phyloP scores from a whole-genome alignment of 2,329 filamentous ascomycete genomes.

The Westerdykella aurantiaca region DNA sequence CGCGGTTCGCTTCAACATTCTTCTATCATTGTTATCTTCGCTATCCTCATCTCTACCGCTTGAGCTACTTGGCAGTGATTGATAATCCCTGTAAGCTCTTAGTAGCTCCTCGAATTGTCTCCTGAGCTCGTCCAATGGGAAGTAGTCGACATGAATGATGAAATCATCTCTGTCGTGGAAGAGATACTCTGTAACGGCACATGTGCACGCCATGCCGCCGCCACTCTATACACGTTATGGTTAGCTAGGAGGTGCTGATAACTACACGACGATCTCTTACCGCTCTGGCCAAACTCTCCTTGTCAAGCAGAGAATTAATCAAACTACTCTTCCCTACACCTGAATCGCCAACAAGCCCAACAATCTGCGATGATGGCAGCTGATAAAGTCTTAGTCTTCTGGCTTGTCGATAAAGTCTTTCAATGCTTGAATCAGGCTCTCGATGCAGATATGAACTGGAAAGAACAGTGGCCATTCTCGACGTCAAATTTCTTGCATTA shows the following conservation, averaged over 20 bases:
- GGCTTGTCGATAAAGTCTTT: conserved; percentile 31
- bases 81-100: conserved; percentile 34
- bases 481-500: conserved; percentile 32
- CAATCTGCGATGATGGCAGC: conserved; percentile 37
- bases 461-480: conserved; percentile 28
- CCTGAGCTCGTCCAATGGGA: conserved; percentile 13
- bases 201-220: conserved; percentile 44
- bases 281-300: conserved; percentile 36
- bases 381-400: conserved; percentile 33
- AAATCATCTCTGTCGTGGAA: conserved; percentile 34
- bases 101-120: conserved; percentile 37
- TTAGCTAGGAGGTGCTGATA: conserved; percentile 4
- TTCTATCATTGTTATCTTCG: conserved; percentile 1
- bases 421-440: conserved; percentile 39
- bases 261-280: conserved; percentile 29
- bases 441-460: conserved; percentile 32
- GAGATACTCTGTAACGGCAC: conserved; percentile 45
- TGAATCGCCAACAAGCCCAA: conserved; percentile 48
- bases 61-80: conserved; percentile 15
- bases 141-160: conserved; percentile 25
- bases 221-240: conserved; percentile 34
- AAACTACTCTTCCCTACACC: conserved; percentile 49
- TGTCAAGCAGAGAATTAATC: conserved; percentile 46
- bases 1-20: conserved; percentile 23
- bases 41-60: conserved; percentile 8